A percentile compares a stretch with the other conserved stretches of the same genome.
Evolutionary conservation across 139 green algal species (phyloP).

Genomic region (Auxenochlorella pyrenoidosa): DNA sequence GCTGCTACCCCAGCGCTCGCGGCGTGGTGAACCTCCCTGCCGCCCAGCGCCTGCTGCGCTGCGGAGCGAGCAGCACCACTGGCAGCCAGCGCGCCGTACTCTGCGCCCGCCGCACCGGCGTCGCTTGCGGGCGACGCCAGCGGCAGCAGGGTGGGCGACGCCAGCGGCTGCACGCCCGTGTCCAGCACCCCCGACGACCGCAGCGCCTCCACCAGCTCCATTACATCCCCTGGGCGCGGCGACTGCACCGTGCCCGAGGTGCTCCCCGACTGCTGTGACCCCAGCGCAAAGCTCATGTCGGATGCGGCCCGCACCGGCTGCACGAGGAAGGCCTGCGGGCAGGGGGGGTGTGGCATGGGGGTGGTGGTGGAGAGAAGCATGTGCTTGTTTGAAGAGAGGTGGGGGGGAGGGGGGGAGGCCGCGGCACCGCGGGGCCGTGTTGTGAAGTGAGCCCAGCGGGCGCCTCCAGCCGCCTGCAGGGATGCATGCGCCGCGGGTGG

Average conservation of each 20-base stretch:
- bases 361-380: no score
- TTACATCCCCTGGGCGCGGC: not conserved
- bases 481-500: not conserved
- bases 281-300: not conserved
- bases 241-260: not conserved
- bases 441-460: no score
- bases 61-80: not conserved
- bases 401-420: no score
- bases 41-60: not conserved
- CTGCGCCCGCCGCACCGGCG: no score
- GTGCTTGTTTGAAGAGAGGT: no score
- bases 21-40: not conserved
- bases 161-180: not conserved
- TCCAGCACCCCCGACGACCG: not conserved
- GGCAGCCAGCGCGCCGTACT: not conserved
- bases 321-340: constrained; percentile 18
- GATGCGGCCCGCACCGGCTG: constrained; percentile 2
- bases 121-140: not conserved
- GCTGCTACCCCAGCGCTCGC: not conserved
- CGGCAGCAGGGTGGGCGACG: not conserved
- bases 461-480: no score
- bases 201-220: constrained; percentile 16
- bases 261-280: not conserved
- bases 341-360: not conserved
- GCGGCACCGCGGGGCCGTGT: no score